These are phyloP conservation scores for Fraxinus angustifolia DNA, from an alignment of 305 asterid genomes.

Conservation along the genomic window DNA sequence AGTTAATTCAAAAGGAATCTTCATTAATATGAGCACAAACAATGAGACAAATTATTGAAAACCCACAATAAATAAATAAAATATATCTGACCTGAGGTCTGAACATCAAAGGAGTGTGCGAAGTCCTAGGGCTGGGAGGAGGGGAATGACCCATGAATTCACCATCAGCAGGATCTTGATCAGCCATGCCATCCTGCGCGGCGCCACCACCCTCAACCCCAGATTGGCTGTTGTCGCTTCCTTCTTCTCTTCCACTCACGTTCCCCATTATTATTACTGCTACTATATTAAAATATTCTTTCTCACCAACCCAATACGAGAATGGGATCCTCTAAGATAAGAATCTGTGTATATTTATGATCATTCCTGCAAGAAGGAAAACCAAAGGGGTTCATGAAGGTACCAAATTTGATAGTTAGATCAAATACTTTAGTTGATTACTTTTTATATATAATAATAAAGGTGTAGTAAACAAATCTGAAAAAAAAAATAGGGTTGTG, in stretches of 20 bases:
- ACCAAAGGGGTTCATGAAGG: neutral
- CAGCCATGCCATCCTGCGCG: constrained; percentile 31
- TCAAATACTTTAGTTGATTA: neutral
- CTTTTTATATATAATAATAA: neutral
- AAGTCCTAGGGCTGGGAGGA: constrained; percentile 94
- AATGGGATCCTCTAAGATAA: neutral
- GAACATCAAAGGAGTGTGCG: constrained; percentile 82
- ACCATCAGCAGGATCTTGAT: constrained; percentile 28
- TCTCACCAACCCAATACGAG: neutral
- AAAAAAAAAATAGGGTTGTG: neutral
- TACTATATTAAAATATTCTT: neutral
- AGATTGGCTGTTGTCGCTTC: constrained; percentile 39
- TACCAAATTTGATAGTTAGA: neutral
- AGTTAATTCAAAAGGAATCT: constrained; percentile 11
- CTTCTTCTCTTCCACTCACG: constrained; percentile 69
- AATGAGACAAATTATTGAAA: neutral
- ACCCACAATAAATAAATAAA: neutral
- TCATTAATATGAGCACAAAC: neutral
- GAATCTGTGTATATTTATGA: neutral
- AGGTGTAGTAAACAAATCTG: neutral
- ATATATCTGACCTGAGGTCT: constrained; percentile 60
- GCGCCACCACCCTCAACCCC: constrained; percentile 34
- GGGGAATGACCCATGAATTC: constrained; percentile 80
- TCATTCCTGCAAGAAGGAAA: neutral
- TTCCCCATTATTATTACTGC: constrained; percentile 51